Percentiles rank a stretch among this genome's conserved stretches.
phyloP scores from a whole-genome alignment of 257 asterid species.

The Solanum corneliomulleri region DNA sequence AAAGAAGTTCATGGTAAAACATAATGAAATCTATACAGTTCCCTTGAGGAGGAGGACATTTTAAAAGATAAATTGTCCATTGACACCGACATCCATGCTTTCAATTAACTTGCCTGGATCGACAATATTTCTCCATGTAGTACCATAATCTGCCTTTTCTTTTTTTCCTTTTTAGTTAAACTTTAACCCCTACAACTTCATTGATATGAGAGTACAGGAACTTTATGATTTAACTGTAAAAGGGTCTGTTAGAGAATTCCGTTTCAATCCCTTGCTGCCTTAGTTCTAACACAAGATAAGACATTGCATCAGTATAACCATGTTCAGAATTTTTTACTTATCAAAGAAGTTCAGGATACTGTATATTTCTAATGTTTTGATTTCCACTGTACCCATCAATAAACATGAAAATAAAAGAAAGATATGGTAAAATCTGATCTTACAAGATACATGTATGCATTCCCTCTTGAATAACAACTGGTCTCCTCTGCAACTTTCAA shows the following conservation, averaged over 20 bases:
- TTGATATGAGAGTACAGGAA: not conserved
- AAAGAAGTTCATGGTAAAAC: not conserved
- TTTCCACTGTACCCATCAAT: not conserved
- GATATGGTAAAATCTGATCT: not conserved
- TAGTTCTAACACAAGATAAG: not conserved
- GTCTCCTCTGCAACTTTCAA: conserved; percentile 74
- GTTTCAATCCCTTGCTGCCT: not conserved
- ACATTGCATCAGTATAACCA: not conserved
- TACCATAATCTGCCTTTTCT: not conserved
- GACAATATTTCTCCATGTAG: not conserved
- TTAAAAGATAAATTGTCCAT: not conserved
- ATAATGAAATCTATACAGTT: not conserved
- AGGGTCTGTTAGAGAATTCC: not conserved
- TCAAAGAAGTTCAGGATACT: not conserved
- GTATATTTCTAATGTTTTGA: not conserved
- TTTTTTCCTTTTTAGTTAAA: not conserved
- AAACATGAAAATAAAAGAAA: not conserved
- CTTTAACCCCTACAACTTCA: not conserved
- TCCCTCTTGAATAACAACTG: conserved; percentile 39
- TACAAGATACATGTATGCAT: conserved; percentile 16
- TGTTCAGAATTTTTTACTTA: not conserved
- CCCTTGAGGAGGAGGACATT: not conserved
- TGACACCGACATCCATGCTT: not conserved
- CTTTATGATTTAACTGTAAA: not conserved
- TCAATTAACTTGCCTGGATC: not conserved